Evolutionary conservation across 208 protist genomes (phyloP), one percentile per base, ranked within the genome.

Genomic region (Trypanosoma melophagium): DNA sequence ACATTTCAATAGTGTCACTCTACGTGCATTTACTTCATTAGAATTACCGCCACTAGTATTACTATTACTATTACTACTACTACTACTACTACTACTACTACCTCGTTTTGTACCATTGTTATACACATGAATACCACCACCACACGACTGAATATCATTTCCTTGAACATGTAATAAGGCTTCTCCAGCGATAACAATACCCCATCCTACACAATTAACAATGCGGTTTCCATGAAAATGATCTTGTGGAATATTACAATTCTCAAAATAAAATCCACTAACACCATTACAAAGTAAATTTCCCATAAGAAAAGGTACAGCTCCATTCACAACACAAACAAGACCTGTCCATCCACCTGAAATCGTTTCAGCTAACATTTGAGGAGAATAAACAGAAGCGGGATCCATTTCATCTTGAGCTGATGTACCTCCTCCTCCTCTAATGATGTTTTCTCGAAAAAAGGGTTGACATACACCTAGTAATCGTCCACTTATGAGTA

Each of bases 371-470:
- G 50, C 35, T 7, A 80, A 59, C 52, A 71, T 65, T 50, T 59
- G n/a, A 19, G 60, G 55, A 1, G 69, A 64, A 21, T 74, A 31
- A n/a, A 69, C 35, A 17, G 65, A 55, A 0, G 38, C 24, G 19
- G 72, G 69, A 45, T 83, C 78, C 16, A 76, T 28, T 41, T 55
- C 21, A 17, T 64, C 52, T 12, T 70, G 49, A 40, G 60, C 41
- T 1, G 25, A 56, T 13, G 53, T 64, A 3, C 67, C 68, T n/a
- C 65, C 57, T 47, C 63, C 74, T 28, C 79, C 74, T 35, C 52
- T 60, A 53, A 84, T 69, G 47, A 84, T 79, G 53, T 84, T 84
- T 31, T 84, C 79, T 45, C 45, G 68, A 60, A 84, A 69, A 17
- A 76, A 22, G 10, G 68, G 55, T 22, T 74, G 54, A 44, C 71